phyloP scores from a whole-genome alignment of 306 rosid species.

The Vicia faba region DNA sequence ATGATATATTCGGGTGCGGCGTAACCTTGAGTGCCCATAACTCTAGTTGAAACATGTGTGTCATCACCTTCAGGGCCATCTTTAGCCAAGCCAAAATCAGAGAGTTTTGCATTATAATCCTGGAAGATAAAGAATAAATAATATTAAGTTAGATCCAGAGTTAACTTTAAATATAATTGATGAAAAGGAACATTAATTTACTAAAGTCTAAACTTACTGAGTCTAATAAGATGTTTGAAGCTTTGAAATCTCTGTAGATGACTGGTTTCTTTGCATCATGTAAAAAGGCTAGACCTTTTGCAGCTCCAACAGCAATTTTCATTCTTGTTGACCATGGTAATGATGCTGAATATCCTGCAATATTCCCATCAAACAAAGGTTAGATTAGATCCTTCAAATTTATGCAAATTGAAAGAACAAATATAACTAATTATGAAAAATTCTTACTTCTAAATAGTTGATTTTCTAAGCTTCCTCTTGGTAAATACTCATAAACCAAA shows the following conservation, averaged over 20 bases:
- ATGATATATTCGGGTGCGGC: slow-evolving; percentile 95
- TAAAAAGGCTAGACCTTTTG: slow-evolving; percentile 82
- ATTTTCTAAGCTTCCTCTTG: slow-evolving; percentile 96
- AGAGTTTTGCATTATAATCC: slow-evolving; percentile 84
- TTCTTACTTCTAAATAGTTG: slow-evolving; percentile 85
- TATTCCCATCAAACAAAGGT: slow-evolving; percentile 9
- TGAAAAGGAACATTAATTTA: background rate
- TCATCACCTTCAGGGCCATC: slow-evolving; percentile 98
- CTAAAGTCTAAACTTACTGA: slow-evolving; percentile 41
- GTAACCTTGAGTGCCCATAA: slow-evolving; percentile 95
- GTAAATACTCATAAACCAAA: slow-evolving; percentile 81
- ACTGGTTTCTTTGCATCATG: slow-evolving; percentile 90
- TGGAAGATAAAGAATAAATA: slow-evolving; percentile 29
- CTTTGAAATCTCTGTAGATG: slow-evolving; percentile 90
- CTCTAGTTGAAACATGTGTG: slow-evolving; percentile 93
- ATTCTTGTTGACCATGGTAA: slow-evolving; percentile 93
- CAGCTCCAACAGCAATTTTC: slow-evolving; percentile 96
- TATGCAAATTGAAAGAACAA: slow-evolving; percentile 15
- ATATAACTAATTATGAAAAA: background rate
- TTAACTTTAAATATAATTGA: slow-evolving; percentile 1
- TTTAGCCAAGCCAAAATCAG: slow-evolving; percentile 96
- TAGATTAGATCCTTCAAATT: background rate
- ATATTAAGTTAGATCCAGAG: background rate
- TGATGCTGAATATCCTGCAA: slow-evolving; percentile 68
- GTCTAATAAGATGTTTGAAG: slow-evolving; percentile 85